A percentile compares a stretch with the other conserved stretches of the same genome.
These are phyloP conservation scores for Rhododendron henanense DNA, from an alignment of 148 eudicot genomes.

Conservation along the genomic window DNA sequence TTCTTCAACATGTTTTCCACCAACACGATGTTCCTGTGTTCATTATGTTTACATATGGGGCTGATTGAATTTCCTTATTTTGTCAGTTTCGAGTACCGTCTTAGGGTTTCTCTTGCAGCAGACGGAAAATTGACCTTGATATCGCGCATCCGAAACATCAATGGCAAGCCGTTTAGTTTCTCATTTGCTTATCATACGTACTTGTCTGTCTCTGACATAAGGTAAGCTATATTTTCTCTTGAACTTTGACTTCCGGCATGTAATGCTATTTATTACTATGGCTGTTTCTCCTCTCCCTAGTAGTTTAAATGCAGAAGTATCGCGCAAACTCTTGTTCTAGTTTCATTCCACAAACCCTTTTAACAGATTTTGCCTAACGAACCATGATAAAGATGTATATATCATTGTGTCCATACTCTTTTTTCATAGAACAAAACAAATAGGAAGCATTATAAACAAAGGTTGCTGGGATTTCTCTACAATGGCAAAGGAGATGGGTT, in stretches of 20 bases:
- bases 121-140: slow-evolving; percentile 22
- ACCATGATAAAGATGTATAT: neutral
- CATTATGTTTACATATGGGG: neutral
- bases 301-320: neutral
- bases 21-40: neutral
- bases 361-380: neutral
- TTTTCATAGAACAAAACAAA: neutral
- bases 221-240: slow-evolving; percentile 9
- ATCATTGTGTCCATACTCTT: neutral
- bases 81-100: slow-evolving; percentile 20
- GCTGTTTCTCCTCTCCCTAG: neutral
- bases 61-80: slow-evolving; percentile 12
- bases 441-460: neutral
- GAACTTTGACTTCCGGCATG: neutral
- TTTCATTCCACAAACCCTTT: neutral
- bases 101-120: slow-evolving; percentile 19
- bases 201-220: slow-evolving; percentile 24
- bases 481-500: neutral
- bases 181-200: slow-evolving; percentile 22
- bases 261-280: neutral
- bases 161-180: slow-evolving; percentile 16
- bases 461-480: neutral
- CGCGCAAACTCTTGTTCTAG: neutral
- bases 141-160: slow-evolving; percentile 21
- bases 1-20: neutral